Percentiles rank a stretch among this genome's conserved stretches.
Conservation (phyloP, 176 grass and related monocot genomes). For the Metroxylon sagu region DNA sequence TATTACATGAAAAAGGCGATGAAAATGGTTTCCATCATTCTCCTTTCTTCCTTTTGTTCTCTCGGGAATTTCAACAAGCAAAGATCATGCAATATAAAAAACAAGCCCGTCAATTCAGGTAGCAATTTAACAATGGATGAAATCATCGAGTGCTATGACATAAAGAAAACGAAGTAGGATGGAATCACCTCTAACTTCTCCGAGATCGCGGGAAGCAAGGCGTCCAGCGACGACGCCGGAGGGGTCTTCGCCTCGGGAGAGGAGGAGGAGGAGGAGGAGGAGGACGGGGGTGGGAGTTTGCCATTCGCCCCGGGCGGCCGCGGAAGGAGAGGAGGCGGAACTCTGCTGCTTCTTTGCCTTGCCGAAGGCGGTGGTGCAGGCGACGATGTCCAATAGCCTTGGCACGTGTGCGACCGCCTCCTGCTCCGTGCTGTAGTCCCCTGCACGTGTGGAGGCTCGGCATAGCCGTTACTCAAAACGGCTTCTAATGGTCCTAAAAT, state of each 20-base stretch:
- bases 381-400: constrained; percentile 84
- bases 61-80: neutral
- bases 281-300: neutral
- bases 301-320: constrained; percentile 4
- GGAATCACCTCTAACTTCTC: constrained; percentile 66
- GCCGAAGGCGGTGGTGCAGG: constrained; percentile 74
- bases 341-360: constrained; percentile 23
- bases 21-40: neutral
- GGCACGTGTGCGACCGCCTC: constrained; percentile 74
- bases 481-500: too few relatives aligned
- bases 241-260: neutral
- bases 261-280: neutral
- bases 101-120: neutral
- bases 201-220: constrained; percentile 52
- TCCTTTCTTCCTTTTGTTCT: neutral
- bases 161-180: neutral
- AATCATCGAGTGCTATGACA: constrained; percentile 1
- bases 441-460: constrained; percentile 28
- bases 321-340: neutral
- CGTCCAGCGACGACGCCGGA: neutral
- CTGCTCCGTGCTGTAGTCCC: constrained; percentile 57
- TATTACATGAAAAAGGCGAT: neutral
- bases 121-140: too few relatives aligned
- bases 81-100: neutral
- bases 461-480: too few relatives aligned